Base-by-base conservation (phyloP, 2,329 filamentous ascomycete genomes). In the Trichoderma sp. region DNA sequence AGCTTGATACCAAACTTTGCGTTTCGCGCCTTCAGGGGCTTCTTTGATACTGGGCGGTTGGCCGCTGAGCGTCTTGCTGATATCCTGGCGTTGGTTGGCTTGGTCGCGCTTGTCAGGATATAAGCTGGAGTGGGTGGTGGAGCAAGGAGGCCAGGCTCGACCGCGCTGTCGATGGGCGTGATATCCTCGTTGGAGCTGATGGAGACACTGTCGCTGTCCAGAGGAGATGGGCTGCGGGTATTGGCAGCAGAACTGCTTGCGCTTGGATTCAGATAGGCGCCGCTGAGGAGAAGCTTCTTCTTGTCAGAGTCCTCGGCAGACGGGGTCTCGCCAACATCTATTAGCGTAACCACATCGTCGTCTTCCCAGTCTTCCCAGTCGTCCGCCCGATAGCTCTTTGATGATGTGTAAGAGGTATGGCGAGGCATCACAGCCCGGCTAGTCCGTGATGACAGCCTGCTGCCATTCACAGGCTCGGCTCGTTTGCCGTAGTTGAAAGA, bases 1-100 rank as follows among this genome's bases (percentile, higher is more conserved):
- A 92, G 74, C 68, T 81, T 88, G 72, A 91, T 90, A 14, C 87
- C 87, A 9, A 84, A 85, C 75, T 83, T 81, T 64, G 82, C 80
- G 74, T 88, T 85, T 72, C 88, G 81, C 24, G 82, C 81, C 71
- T 85, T 85, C 71, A 90, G 87, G 60, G 87, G 81, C 15, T 34
- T 83, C 82, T 83, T 83, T 3, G 88, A 90, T 72, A 83, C 88
- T 24, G 83, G 73, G 9, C 83, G 78, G 51, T 74, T 81, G 30
- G 78, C 75, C 2, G 75, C 71, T 1, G 82, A 80, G 28, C 75
- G 69, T 58, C 79, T 73, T 50, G 39, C 54, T 5, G 76, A 75
- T 21, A 69, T 68, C 63, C 76, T 73, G 21, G 69, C 45, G 12
- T 66, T 55, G 1, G 59, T 56, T 0, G 63, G 52, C 50, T 68